Base-by-base conservation (phyloP, 2,329 filamentous ascomycete species). In the Diaporthe vexans region DNA sequence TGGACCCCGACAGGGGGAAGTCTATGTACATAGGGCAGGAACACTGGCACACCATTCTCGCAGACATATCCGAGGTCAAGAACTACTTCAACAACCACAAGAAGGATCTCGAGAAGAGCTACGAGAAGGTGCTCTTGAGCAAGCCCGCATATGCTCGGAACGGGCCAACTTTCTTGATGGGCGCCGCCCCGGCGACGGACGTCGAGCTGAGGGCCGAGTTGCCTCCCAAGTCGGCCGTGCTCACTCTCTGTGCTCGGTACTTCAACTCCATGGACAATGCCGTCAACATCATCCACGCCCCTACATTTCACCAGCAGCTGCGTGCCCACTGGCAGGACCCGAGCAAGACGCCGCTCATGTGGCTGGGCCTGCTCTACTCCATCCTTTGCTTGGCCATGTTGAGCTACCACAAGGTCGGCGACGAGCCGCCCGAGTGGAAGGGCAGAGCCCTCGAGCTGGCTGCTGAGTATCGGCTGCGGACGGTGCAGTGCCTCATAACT, bases 21-120 rank as follows among this genome's bases (percentile, higher is more conserved):
- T 93, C 93, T 33, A 91, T 94, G 84, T 97, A 97, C 81, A 86
- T 96, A 76, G 95, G 94, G 73, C 93, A 95, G 77, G 92, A 94
- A 72, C 94, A 97, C 82, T 97, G 95, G 94, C 92, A 94, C 78
- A 91, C 92, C 52, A 91, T 97, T 71, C 85, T 97, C 72, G 88
- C 91, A 78, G 94, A 95, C 82, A 97, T 99, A 77, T 88, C 94
- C 13, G 97, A 99, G 85, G 96, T 99, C 35, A 97, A 96, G 81
- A 95, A 93, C 78, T 98, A 97, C 84, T 98, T 97, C 79, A 85
- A 86, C 24, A 91, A 89, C 48, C 95, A 98, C 84, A 97, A 97
- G 82, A 95, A 97, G 80, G 95, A 98, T 77, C 88, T 96, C 75
- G 94, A 97, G 81, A 92, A 92, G 74, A 95, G 95, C 78, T 91